phyloP scores from a whole-genome alignment of 768 basidiomycete species.

The Albatrellus ellisii region DNA sequence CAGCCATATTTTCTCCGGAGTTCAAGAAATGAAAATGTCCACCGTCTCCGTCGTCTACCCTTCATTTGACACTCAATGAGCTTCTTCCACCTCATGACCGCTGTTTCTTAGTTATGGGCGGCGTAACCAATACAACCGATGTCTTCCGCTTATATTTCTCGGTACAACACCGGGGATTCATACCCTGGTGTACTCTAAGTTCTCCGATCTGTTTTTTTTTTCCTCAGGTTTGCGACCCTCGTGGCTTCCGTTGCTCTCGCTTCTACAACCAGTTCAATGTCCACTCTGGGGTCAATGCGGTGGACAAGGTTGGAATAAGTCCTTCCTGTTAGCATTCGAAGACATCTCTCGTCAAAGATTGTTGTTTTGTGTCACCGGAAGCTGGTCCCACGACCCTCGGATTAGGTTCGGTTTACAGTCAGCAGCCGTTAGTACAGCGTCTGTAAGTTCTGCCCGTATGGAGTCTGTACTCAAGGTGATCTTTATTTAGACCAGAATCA shows the following conservation, averaged over 20 bases:
- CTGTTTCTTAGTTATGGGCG: too few relatives aligned
- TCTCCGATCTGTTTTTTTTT: too few relatives aligned
- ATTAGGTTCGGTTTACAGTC: constrained; percentile 17
- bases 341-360: neutral
- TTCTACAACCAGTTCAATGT: constrained; percentile 28
- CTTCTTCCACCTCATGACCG: too few relatives aligned
- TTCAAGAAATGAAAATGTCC: too few relatives aligned
- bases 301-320: constrained; percentile 37
- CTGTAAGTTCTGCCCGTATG: constrained; percentile 13
- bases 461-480: constrained; percentile 1
- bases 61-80: too few relatives aligned
- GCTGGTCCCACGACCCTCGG: constrained; percentile 23
- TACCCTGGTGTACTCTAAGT: neutral
- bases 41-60: too few relatives aligned
- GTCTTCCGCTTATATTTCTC: too few relatives aligned
- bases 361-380: constrained; percentile 6
- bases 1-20: too few relatives aligned
- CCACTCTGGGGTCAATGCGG: constrained; percentile 41
- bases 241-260: constrained; percentile 31
- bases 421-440: constrained; percentile 24
- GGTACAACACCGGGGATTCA: too few relatives aligned
- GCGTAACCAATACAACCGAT: too few relatives aligned
- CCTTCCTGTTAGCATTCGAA: neutral
- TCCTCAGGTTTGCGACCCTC: constrained; percentile 33
- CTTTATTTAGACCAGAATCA: constrained; percentile 2